These are phyloP conservation scores for Boletus bicolor DNA, from an alignment of 768 basidiomycete genomes.

Conservation along the genomic window DNA sequence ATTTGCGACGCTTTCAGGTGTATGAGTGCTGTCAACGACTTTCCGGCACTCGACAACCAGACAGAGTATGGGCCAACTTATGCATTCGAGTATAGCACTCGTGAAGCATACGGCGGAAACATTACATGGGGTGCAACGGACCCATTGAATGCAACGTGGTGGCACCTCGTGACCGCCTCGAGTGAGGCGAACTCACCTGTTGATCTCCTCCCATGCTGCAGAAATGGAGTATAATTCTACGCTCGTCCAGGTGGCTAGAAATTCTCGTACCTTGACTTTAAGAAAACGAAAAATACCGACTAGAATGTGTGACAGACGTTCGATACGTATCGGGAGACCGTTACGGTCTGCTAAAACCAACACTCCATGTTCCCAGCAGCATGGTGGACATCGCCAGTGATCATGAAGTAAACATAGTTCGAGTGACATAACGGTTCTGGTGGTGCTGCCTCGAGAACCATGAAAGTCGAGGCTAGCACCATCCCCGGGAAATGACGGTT, in stretches of 20 bases:
- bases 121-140: conserved; percentile 55
- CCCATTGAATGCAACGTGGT: conserved; percentile 74
- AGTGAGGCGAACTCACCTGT: neutral
- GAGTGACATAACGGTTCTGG: too few relatives aligned
- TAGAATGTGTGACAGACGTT: too few relatives aligned
- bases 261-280: neutral
- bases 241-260: conserved; percentile 11
- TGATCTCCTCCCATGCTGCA: neutral
- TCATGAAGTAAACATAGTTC: too few relatives aligned
- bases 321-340: too few relatives aligned
- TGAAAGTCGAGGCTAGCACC: too few relatives aligned
- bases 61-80: conserved; percentile 54
- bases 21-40: conserved; percentile 57
- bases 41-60: conserved; percentile 53
- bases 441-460: too few relatives aligned
- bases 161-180: conserved; percentile 61
- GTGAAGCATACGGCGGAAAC: conserved; percentile 42
- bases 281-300: neutral
- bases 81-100: conserved; percentile 59
- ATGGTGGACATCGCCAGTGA: too few relatives aligned
- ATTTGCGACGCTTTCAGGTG: conserved; percentile 39
- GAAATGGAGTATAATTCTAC: conserved; percentile 14
- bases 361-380: too few relatives aligned
- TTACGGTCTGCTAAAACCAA: too few relatives aligned
- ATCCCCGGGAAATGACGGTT: too few relatives aligned